These are phyloP conservation scores for Bruguiera gymnorhiza DNA, from an alignment of 345 rosid genomes.

Conservation along the genomic window DNA sequence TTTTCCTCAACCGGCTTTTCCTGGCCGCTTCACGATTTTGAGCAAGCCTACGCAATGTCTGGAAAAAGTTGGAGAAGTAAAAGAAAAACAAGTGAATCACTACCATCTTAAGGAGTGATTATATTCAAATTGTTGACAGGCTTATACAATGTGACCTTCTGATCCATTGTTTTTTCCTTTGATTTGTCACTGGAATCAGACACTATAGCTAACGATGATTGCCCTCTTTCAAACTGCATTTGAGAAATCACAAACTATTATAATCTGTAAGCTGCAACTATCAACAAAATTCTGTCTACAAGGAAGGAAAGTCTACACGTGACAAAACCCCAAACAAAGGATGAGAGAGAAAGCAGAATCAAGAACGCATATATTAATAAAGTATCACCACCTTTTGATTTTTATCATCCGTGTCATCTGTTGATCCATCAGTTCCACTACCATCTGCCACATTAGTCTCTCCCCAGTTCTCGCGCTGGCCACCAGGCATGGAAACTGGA, in stretches of 20 bases:
- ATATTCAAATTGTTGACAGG: neutral
- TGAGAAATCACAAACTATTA: conserved; percentile 9
- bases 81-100: conserved; percentile 3
- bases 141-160: conserved; percentile 52
- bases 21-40: conserved; percentile 99
- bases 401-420: conserved; percentile 86
- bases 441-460: conserved; percentile 72
- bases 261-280: conserved; percentile 7
- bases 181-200: conserved; percentile 92
- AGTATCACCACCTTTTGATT: conserved; percentile 56
- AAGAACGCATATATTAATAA: neutral
- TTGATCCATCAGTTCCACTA: conserved; percentile 80
- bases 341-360: neutral
- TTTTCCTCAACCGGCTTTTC: conserved; percentile 91
- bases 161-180: conserved; percentile 75
- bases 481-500: conserved; percentile 44
- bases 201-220: conserved; percentile 34
- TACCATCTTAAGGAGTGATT: neutral
- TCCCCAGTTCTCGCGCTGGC: conserved; percentile 52
- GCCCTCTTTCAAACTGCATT: conserved; percentile 71
- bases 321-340: neutral
- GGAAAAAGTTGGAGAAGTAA: conserved; percentile 13
- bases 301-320: no score
- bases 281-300: neutral
- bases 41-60: conserved; percentile 94